Evolutionary conservation across 2,329 filamentous ascomycete species (phyloP).

Genomic region (Pseudogymnoascus destructans): DNA sequence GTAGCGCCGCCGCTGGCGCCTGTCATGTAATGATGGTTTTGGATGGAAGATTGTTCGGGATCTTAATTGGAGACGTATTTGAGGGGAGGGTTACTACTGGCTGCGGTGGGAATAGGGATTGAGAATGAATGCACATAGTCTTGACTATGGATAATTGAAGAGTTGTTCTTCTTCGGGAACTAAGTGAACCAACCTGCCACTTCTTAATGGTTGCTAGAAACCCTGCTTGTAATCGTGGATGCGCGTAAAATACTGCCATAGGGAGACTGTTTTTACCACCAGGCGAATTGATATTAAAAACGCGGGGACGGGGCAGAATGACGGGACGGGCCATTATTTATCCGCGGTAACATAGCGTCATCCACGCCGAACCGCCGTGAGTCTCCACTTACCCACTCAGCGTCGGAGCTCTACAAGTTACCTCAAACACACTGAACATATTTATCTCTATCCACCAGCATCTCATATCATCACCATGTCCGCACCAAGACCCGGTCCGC

Average conservation of each 20-base stretch:
- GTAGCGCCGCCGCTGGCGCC: conserved; percentile 12
- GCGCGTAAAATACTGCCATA: neutral
- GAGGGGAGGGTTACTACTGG: neutral
- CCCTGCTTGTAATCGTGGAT: neutral
- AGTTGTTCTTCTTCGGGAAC: neutral
- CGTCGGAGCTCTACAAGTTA: neutral
- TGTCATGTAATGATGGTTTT: neutral
- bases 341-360: neutral
- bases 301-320: neutral
- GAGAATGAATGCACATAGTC: neutral
- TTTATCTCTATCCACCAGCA: neutral
- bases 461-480: neutral
- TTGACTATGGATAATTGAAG: neutral
- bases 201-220: neutral
- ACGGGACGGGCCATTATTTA: neutral
- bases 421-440: neutral
- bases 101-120: neutral
- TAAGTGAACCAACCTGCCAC: neutral
- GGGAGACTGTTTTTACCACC: neutral
- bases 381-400: neutral
- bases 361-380: neutral
- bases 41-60: neutral
- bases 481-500: neutral
- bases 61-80: neutral
- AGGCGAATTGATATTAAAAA: neutral